phyloP scores from a whole-genome alignment of 345 rosid genomes.

The Barbarea vulgaris region DNA sequence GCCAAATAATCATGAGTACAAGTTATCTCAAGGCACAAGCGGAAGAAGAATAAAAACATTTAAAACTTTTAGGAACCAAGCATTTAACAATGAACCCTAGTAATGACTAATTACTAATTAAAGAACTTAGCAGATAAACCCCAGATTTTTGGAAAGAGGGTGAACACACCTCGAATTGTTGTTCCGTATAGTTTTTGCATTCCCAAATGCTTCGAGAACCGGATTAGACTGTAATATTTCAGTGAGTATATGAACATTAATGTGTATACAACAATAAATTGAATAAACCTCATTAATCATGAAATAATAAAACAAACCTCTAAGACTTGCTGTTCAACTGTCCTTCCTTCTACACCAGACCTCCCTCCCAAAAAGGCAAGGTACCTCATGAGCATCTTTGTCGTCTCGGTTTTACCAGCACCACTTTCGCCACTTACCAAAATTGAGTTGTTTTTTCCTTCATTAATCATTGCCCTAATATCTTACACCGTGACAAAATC shows the following conservation, averaged over 20 bases:
- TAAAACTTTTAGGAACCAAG: neutral
- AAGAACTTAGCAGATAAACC: neutral
- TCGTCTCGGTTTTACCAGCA: conserved; percentile 98
- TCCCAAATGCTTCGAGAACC: conserved; percentile 97
- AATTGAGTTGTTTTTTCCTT: conserved; percentile 88
- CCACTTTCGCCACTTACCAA: conserved; percentile 99
- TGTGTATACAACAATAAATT: neutral
- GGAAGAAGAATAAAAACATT: neutral
- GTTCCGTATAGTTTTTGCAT: conserved; percentile 93
- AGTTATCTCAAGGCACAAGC: conserved; percentile 6
- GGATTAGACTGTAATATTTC: conserved; percentile 78
- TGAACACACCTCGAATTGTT: conserved; percentile 80
- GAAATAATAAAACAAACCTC: conserved; percentile 54
- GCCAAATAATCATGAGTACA: conserved; percentile 4
- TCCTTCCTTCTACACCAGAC: conserved; percentile 91
- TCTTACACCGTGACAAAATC: conserved; percentile 33
- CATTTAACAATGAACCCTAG: conserved; percentile 17
- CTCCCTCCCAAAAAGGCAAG: conserved; percentile 92
- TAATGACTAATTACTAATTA: neutral
- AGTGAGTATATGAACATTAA: conserved; percentile 14
- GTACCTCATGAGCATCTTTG: conserved; percentile 95
- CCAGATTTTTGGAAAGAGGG: conserved; percentile 7
- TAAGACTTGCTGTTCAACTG: conserved; percentile 95
- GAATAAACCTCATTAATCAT: conserved; percentile 9
- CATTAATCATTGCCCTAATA: conserved; percentile 85